These are phyloP conservation scores for slime mould (Dictyostelium discoideum) DNA, from an alignment of 78 protist genomes.

Conservation along the genomic window dicty_2.7 NC_007089.4:3550501-3551000, in stretches of 20 bases:
- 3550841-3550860: too few species aligned
- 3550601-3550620: not conserved
- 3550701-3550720: too few species aligned
- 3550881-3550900: too few species aligned
- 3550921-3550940: not conserved
- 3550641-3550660: not conserved
- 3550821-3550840: too few species aligned
- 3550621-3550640: not conserved
- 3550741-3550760: too few species aligned
- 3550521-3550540: not conserved
- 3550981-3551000: not conserved
- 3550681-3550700: not conserved
- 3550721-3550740: too few species aligned
- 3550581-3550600: not conserved
- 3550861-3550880: too few species aligned
- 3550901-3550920: too few species aligned
- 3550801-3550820: too few species aligned
- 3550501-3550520: not conserved
- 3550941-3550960: not conserved
- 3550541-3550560: not conserved
- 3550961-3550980: not conserved
- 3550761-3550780: too few species aligned
- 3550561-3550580: not conserved
- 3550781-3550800: too few species aligned
- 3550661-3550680: not conserved